Base-by-base conservation (phyloP, 1,139 yeast genomes). In the Pichia sp. region DNA sequence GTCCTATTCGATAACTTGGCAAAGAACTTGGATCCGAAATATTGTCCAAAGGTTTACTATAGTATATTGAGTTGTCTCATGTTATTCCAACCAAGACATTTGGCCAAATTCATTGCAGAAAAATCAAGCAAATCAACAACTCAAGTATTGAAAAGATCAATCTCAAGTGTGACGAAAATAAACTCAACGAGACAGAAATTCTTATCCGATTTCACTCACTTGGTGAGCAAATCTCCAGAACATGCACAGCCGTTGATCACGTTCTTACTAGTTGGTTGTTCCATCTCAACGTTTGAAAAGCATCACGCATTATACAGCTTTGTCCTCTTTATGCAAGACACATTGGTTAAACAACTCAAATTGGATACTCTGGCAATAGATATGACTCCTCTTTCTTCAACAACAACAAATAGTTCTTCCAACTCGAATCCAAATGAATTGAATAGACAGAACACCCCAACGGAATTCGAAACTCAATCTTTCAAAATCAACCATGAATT, bases 281-380 rank as follows among this genome's bases (percentile, higher is more conserved):
- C 58, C 2, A 38, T 61, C 7, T 46, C 56, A 24, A 18, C 52
- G 1, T 38, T 45, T 21, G 52, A 54, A 8, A 73, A 78, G 4
- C 50, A 62, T 10, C 77, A 77, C 57, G 71, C 79, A 1, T 58
- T 79, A 8, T 74, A 72, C 14, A 60, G 58, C 39, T 81, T 77
- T 57, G 65, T 81, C 10, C 38, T 44, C 15, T 47, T 49, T 17
- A 40, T 52, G 38, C 47, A 42, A 34, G 54, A 49, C 15, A 69
- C 45, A 40, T 52, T 48, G 47, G 58, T 53, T 54, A 57, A 53
- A 46, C 66, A 47, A 51, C 56, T 53, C 42, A 55, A 48, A 38
- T 54, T 54, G 38, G 58, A 60, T 27, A 53, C 55, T 21, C 54
- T 59, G 12, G 62, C 34, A 12, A 65, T 45, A 34, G 27, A 12